A percentile compares a stretch with the other conserved stretches of the same genome.
Conservation (phyloP, 2,329 filamentous ascomycete genomes). For the Trichoderma polysporum region DNA sequence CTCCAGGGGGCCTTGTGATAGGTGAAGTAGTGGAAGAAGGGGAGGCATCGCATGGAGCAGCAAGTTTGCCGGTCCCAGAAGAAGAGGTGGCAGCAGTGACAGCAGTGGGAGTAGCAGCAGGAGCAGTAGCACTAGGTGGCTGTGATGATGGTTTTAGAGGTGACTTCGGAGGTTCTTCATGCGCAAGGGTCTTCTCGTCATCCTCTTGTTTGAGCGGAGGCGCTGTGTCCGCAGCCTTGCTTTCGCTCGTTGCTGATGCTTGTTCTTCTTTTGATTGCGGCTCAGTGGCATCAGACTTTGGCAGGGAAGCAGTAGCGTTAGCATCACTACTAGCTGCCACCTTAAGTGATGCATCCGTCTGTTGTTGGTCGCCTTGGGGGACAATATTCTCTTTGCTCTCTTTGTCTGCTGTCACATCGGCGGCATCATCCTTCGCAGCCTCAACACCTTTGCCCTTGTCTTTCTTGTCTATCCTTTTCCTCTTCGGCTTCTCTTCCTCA, state of each 20-base stretch:
- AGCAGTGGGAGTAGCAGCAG: neutral
- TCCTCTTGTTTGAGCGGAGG: slow-evolving; percentile 10
- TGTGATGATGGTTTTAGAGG: neutral
- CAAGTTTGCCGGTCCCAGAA: neutral
- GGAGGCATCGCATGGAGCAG: neutral
- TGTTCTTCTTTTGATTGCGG: neutral
- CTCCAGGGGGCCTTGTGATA: neutral
- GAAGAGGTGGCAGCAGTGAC: neutral
- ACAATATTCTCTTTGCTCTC: neutral
- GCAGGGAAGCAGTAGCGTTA: neutral
- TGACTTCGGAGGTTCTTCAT: neutral
- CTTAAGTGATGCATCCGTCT: neutral
- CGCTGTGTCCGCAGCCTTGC: slow-evolving; percentile 22
- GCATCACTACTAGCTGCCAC: neutral
- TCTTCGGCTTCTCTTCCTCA: slow-evolving; percentile 62
- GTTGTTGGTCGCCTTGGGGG: neutral
- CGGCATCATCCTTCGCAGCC: slow-evolving; percentile 21
- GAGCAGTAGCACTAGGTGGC: neutral
- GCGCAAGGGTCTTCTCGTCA: neutral
- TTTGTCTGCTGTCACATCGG: neutral
- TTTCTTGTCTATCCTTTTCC: slow-evolving; percentile 47
- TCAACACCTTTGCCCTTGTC: slow-evolving; percentile 30
- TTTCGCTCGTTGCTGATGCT: slow-evolving; percentile 10
- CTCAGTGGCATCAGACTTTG: slow-evolving; percentile 17
- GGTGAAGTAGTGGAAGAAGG: neutral